These are phyloP conservation scores for Knufia fluminis DNA, from an alignment of 2,329 filamentous ascomycete genomes.

Conservation along the genomic window DNA sequence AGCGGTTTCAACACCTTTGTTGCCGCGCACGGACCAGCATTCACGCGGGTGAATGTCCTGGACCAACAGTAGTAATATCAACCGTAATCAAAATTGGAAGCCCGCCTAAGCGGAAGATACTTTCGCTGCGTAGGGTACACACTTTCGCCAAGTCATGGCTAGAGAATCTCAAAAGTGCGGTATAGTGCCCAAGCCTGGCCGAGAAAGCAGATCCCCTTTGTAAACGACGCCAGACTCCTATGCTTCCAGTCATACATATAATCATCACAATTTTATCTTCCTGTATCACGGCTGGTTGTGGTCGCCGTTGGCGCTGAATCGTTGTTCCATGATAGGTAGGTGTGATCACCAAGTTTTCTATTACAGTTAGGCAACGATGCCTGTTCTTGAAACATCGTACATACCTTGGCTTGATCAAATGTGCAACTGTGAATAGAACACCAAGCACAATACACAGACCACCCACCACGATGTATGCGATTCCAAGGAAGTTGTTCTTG, in stretches of 20 bases:
- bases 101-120: no score
- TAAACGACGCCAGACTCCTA: slow-evolving; percentile 5
- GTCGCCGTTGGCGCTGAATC: slow-evolving; percentile 49
- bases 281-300: slow-evolving; percentile 43
- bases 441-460: slow-evolving; percentile 87
- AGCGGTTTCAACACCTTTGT: no score
- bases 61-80: no score
- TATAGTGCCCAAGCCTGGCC: not conserved
- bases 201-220: not conserved
- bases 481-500: slow-evolving; percentile 89
- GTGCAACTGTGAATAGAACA: slow-evolving; percentile 76
- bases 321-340: slow-evolving; percentile 92
- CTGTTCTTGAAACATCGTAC: slow-evolving; percentile 23
- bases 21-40: no score
- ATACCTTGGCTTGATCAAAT: slow-evolving; percentile 82
- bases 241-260: not conserved
- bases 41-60: no score
- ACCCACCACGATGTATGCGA: slow-evolving; percentile 89
- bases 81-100: no score
- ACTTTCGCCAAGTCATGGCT: no score
- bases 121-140: no score
- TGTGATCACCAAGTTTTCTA: slow-evolving; percentile 96
- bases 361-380: slow-evolving; percentile 10
- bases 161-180: not conserved
- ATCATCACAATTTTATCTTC: not conserved